phyloP scores from a whole-genome alignment of 2,329 filamentous ascomycete species.

The Myrmaecium sp. region DNA sequence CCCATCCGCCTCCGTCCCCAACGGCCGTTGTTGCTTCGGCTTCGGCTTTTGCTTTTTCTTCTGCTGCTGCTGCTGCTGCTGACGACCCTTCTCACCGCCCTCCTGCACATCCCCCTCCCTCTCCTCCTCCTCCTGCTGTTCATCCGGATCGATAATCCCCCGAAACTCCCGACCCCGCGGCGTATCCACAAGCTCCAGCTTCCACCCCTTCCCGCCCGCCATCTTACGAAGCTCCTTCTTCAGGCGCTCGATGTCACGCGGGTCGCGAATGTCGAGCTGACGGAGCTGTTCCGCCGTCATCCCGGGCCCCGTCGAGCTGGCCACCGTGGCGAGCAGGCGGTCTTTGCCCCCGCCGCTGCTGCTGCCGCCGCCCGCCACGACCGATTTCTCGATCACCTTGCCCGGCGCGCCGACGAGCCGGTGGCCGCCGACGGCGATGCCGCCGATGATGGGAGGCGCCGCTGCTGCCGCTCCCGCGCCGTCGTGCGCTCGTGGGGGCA shows the following conservation, averaged over 20 bases:
- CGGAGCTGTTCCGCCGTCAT: conserved; percentile 51
- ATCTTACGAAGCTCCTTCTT: conserved; percentile 49
- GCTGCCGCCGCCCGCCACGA: conserved; percentile 30
- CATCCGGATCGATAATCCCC: conserved; percentile 47
- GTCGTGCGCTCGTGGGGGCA: conserved; percentile 8
- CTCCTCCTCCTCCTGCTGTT: conserved; percentile 11
- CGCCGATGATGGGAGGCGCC: conserved; percentile 34
- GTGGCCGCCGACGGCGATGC: conserved; percentile 41
- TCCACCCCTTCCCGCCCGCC: conserved; percentile 60
- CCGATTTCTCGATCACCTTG: conserved; percentile 36
- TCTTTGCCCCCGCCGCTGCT: too few relatives aligned
- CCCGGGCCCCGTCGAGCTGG: conserved; percentile 44
- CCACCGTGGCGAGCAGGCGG: conserved; percentile 33
- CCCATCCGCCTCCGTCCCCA: conserved; percentile 26
- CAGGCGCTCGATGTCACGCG: conserved; percentile 51
- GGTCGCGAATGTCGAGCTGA: conserved; percentile 44
- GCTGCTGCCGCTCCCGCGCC: conserved; percentile 6
- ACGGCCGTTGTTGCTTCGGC: conserved; percentile 34
- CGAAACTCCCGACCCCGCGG: conserved; percentile 49
- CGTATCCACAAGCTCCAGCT: conserved; percentile 60
- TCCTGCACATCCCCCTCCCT: conserved; percentile 8
- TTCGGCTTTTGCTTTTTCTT: conserved; percentile 9
- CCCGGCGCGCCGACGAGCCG: conserved; percentile 38
- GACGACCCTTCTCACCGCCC: conserved; percentile 7
- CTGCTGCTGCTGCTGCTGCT: conserved; percentile 6